A percentile compares a stretch with the other conserved stretches of the same genome.
These are phyloP conservation scores for Rhododendron williamsianum DNA, from an alignment of 148 eudicot species.

Conservation along the genomic window DNA sequence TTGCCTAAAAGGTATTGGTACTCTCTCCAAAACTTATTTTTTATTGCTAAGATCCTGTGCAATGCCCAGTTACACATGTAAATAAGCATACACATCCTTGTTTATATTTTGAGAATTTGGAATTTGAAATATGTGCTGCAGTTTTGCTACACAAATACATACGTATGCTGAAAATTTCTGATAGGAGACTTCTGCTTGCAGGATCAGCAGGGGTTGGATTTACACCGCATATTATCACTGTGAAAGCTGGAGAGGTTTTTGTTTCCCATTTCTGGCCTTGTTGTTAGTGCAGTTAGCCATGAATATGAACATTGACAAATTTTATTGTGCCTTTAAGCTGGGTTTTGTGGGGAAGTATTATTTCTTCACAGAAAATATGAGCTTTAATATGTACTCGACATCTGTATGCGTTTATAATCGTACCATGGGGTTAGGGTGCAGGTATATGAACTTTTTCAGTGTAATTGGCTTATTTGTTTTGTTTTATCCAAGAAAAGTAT, in stretches of 20 bases:
- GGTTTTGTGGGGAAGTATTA: background rate
- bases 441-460: background rate
- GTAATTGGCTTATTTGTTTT: background rate
- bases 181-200: slow-evolving; percentile 18
- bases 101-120: background rate
- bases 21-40: background rate
- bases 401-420: background rate
- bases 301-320: background rate
- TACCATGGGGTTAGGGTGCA: background rate
- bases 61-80: background rate
- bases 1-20: background rate
- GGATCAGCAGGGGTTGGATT: slow-evolving; percentile 50
- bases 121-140: background rate
- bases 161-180: background rate
- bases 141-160: background rate
- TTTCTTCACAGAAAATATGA: background rate
- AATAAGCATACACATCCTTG: background rate
- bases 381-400: background rate
- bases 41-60: background rate
- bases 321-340: background rate
- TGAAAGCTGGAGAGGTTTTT: slow-evolving; percentile 51
- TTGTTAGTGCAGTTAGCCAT: background rate
- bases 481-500: background rate
- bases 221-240: slow-evolving; percentile 44
- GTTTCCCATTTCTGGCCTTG: background rate